Evolutionary conservation across 2,329 filamentous ascomycete genomes (phyloP), one percentile per base, ranked within the genome.

Genomic region (Whalleya microplaca): DNA sequence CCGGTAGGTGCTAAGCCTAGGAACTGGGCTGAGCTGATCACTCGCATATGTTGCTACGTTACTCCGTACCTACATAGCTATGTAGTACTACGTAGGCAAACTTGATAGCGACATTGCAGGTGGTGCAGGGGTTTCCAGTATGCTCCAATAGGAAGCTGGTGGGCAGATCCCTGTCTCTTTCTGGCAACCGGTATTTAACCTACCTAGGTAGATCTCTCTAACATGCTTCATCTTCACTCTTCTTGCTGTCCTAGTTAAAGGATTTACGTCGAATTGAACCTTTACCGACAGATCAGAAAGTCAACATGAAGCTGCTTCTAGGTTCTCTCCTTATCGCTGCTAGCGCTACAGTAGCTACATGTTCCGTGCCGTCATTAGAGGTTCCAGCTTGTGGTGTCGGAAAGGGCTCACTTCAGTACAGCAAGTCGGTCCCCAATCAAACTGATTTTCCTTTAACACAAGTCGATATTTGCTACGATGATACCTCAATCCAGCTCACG

Each of bases 391-490:
- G 77, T 56, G 72, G 75, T 10, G 56, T 45, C 14, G 67, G 59
- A 12, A 66, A 64, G 23, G 73, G 66, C 41, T 76, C 67, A n/a
- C 65, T 78, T 55, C 63, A 66, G 41, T 80, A 72, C 68, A 64
- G 70, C 66, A 75, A 72, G 53, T 73, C 76, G 0, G 76, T 81
- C 21, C 79, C 79, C 1, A 72, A 76, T 46, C 56, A 66, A 55
- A 61, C 61, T 21, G 58, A 66, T 18, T 81, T 82, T 55, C 77
- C 78, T 1, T 66, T 64, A 44, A 82, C 79, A 0, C 63, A 77
- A 42, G 76, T 80, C 47, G 74, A 76, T 52, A 71, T 81, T 9
- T 82, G 79, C 67, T 82, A 80, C 66, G 74, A 75, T 12, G 64
- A 73, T 23, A 72, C 62, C 8, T 63, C 72, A 14, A 71, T 81